Evolutionary conservation across 495 filamentous ascomycete species (phyloP), one percentile per base, ranked within the genome.

Genomic region (Xylaria grammica): DNA sequence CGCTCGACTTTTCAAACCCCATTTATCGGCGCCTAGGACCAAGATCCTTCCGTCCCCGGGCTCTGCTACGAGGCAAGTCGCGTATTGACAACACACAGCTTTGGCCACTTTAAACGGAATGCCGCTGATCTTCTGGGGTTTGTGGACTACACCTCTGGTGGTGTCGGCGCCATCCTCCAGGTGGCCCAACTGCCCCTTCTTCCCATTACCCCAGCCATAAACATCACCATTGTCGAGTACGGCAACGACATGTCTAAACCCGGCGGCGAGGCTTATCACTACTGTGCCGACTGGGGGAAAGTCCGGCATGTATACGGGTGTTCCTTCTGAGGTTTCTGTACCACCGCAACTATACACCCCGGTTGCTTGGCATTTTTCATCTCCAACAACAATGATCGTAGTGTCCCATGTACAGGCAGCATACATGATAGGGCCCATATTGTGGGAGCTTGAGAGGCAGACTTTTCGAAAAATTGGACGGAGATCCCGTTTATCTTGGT

Each of bases 191-290:
- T 98, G 94, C 0, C 93, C 93, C 77, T 96, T 93, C 29, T 93
- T 82, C 6, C 87, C 87, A 65, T 81, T 88, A 1, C 95, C 95
- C 95, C 95, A 97, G 2, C 94, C 95, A 74, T 89, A 97, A 1
- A 89, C 88, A 1, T 89, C 81, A 2, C 93, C 94, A 72, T 89
- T 89, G 29, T 82, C 83, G 0, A 96, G 75, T 4, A 97, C 84
- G 4, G 81, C 87, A 19, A 93, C 86, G 0, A 86, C 84, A 72
- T 99, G 95, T 17, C 84, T 82, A 79, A 96, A 88, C n/a, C 90
- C 84, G 46, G 90, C 88, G 0, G 87, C 77, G 11, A 98, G 65
- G 44, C 86, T 78, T 0, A 79, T 69, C 5, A 97, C 70, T 1
- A 70, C 62, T 3, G 78, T 80, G 0, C 74, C 81, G 2, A 63